Percentiles rank a stretch among this genome's conserved stretches.
These are phyloP conservation scores for Saccharum officinarum DNA, from an alignment of 176 grass and related monocot genomes.

Conservation along the genomic window DNA sequence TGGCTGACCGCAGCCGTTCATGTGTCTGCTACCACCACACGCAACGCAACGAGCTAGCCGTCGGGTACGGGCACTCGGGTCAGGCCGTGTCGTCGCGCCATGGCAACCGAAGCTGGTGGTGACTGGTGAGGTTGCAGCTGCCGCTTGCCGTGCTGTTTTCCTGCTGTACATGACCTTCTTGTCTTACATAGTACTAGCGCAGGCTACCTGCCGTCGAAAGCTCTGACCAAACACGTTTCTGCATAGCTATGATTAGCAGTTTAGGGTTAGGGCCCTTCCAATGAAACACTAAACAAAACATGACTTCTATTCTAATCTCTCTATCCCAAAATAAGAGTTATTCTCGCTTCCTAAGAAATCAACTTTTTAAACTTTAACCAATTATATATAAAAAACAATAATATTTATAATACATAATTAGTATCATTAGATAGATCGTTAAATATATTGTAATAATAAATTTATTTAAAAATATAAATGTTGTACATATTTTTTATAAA, in stretches of 20 bases:
- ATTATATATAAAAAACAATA: too few species aligned
- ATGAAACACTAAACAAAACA: not conserved
- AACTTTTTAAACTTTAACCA: too few species aligned
- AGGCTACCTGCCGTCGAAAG: not conserved
- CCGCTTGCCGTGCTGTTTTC: not conserved
- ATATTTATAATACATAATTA: too few species aligned
- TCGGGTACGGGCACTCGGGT: not conserved
- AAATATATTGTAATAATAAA: too few species aligned
- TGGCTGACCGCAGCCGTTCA: not conserved
- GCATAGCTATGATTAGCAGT: not conserved
- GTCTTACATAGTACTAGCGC: not conserved
- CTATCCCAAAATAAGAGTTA: too few species aligned
- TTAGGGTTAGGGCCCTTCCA: not conserved
- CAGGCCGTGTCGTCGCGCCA: not conserved
- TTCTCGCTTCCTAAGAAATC: too few species aligned
- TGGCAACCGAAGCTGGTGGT: slow-evolving; percentile 14
- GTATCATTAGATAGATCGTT: too few species aligned
- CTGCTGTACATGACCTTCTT: not conserved
- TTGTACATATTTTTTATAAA: too few species aligned
- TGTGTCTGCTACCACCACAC: not conserved
- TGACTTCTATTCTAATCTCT: not conserved
- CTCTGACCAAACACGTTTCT: not conserved
- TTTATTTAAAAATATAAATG: too few species aligned
- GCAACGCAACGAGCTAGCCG: not conserved
- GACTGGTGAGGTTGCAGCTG: not conserved